phyloP scores from a whole-genome alignment of 306 rosid species.

The Glycine latifolia region DNA sequence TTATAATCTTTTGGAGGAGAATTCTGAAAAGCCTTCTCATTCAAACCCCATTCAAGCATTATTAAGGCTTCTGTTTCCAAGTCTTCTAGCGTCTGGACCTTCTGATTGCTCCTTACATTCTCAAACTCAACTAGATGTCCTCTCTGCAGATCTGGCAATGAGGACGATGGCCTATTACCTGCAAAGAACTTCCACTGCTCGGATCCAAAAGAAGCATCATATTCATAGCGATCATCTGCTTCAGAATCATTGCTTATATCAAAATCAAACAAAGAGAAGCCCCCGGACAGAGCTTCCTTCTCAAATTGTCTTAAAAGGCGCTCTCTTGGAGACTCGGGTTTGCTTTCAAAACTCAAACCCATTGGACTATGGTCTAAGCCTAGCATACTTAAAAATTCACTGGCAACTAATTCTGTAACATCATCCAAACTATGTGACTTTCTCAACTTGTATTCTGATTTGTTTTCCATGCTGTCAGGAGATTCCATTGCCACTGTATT shows the following conservation, averaged over 20 bases:
- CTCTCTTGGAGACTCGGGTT: conserved; percentile 91
- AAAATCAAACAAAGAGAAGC: conserved; percentile 74
- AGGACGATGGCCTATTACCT: conserved; percentile 52
- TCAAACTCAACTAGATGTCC: conserved; percentile 55
- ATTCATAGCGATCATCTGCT: conserved; percentile 35
- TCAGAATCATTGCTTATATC: conserved; percentile 49
- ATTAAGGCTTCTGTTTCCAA: conserved; percentile 88
- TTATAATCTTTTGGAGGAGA: conserved; percentile 66
- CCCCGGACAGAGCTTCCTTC: conserved; percentile 72
- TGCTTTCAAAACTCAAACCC: conserved; percentile 71
- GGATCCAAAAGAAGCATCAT: conserved; percentile 30
- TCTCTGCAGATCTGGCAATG: conserved; percentile 58
- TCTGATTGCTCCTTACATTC: conserved; percentile 60
- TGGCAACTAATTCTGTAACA: conserved; percentile 66
- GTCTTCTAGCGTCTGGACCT: conserved; percentile 76
- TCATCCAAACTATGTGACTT: conserved; percentile 70
- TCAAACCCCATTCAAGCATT: conserved; percentile 88
- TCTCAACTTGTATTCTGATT: conserved; percentile 48
- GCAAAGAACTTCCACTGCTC: conserved; percentile 55
- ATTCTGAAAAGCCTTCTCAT: conserved; percentile 81
- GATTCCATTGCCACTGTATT: conserved; percentile 69
- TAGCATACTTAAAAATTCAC: conserved; percentile 78
- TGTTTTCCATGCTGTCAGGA: conserved; percentile 55
- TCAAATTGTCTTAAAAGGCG: conserved; percentile 84
- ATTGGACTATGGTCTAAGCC: conserved; percentile 69